These are phyloP conservation scores for Diaporthe aspalathi DNA, from an alignment of 2,329 filamentous ascomycete species.

Conservation along the genomic window DNA sequence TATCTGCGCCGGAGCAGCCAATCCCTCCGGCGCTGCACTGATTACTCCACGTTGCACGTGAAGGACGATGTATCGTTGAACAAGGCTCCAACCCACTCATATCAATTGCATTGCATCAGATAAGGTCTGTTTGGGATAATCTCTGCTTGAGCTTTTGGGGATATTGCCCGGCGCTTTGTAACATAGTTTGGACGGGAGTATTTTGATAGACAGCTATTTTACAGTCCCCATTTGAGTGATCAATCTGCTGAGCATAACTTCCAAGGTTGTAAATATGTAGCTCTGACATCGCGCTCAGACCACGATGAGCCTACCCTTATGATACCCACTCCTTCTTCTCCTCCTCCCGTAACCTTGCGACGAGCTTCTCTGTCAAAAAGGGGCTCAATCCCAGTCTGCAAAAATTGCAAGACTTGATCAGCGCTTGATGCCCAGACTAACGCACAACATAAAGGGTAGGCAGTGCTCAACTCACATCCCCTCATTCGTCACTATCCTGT, in stretches of 20 bases:
- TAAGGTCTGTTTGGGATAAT: not conserved
- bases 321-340: constrained; percentile 33
- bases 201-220: not conserved
- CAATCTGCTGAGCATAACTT: not conserved
- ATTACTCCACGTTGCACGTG: not conserved
- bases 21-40: not conserved
- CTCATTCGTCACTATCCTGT: constrained; percentile 41
- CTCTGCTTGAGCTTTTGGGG: no score
- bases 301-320: not conserved
- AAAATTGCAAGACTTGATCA: not conserved
- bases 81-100: no score
- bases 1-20: constrained; percentile 19
- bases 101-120: not conserved
- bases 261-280: no score
- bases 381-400: constrained; percentile 38
- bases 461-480: constrained; percentile 36
- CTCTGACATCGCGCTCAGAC: not conserved
- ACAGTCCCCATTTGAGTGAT: not conserved
- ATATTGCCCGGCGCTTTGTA: not conserved
- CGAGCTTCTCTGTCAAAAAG: constrained; percentile 37
- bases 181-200: not conserved
- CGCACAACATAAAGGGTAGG: not conserved
- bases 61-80: no score
- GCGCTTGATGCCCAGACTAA: no score
- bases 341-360: constrained; percentile 35